phyloP scores from a whole-genome alignment of 192 early-diverging fungal species.

The Entophlyctis luteolus region DNA sequence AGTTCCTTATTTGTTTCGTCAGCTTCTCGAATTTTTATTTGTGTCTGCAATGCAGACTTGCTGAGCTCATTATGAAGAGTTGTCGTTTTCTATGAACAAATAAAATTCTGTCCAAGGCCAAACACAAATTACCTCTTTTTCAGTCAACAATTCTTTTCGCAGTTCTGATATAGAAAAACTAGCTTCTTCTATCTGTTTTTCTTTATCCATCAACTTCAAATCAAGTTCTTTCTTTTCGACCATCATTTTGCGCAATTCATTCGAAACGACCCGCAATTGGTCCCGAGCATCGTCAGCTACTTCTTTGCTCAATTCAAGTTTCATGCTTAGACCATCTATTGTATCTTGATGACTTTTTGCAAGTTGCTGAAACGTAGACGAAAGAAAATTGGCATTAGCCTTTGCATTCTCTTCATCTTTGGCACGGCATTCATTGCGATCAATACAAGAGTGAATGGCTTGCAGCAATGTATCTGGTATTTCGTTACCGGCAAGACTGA shows the following conservation, averaged over 20 bases:
- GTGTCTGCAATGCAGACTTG: not conserved
- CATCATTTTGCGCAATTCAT: constrained; percentile 34
- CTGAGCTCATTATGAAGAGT: constrained; percentile 21
- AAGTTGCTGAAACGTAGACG: constrained; percentile 39
- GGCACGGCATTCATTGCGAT: constrained; percentile 40
- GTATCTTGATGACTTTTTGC: constrained; percentile 38
- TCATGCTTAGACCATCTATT: constrained; percentile 27
- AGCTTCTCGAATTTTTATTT: constrained; percentile 29
- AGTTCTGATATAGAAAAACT: constrained; percentile 27
- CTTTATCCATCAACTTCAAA: constrained; percentile 14
- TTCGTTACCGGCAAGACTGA: constrained; percentile 54
- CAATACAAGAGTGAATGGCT: constrained; percentile 29
- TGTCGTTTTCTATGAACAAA: constrained; percentile 25
- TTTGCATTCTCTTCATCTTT: constrained; percentile 28
- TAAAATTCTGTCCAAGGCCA: no score
- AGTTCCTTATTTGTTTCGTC: constrained; percentile 36
- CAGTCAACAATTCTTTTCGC: constrained; percentile 33
- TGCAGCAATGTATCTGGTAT: constrained; percentile 47
- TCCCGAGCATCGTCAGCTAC: constrained; percentile 16
- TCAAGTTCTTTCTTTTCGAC: constrained; percentile 32
- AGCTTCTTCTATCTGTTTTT: constrained; percentile 23
- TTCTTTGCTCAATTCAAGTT: constrained; percentile 33
- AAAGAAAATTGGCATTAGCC: constrained; percentile 36
- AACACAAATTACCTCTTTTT: constrained; percentile 38
- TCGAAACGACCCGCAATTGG: constrained; percentile 32